phyloP scores from a whole-genome alignment of 2,329 filamentous ascomycete species.

The Clonostachys chloroleuca region DNA sequence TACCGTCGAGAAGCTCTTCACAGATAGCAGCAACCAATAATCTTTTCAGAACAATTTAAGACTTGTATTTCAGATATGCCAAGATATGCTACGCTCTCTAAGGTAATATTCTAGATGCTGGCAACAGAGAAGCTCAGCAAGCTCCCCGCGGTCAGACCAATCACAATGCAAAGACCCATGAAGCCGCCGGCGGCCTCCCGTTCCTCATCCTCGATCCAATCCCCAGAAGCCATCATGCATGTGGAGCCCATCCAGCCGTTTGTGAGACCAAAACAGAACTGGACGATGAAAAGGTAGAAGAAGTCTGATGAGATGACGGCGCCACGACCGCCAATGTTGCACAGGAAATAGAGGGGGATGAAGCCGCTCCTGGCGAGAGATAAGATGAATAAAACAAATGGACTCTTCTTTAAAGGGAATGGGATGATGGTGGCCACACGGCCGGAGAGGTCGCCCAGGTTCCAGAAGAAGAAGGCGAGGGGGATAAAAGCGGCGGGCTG shows the following conservation, averaged over 20 bases:
- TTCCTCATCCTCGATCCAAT: slow-evolving; percentile 79
- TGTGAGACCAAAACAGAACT: slow-evolving; percentile 76
- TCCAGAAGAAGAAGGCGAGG: slow-evolving; percentile 89
- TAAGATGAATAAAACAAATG: slow-evolving; percentile 62
- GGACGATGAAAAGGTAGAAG: slow-evolving; percentile 83
- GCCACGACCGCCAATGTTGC: slow-evolving; percentile 77
- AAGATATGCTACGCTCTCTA: no score
- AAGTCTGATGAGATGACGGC: slow-evolving; percentile 73
- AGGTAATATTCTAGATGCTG: slow-evolving; percentile 14
- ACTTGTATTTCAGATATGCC: no score
- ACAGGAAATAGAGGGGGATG: slow-evolving; percentile 82
- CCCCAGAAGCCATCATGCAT: slow-evolving; percentile 86
- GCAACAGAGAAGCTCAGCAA: slow-evolving; percentile 78
- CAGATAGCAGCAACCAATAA: no score
- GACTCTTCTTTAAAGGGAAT: slow-evolving; percentile 54
- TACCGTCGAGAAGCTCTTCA: no score
- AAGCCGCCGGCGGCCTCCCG: slow-evolving; percentile 87
- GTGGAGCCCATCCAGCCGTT: slow-evolving; percentile 85
- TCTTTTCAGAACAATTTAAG: no score
- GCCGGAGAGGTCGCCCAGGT: slow-evolving; percentile 78
- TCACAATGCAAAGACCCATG: slow-evolving; percentile 88
- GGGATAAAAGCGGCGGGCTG: slow-evolving; percentile 80
- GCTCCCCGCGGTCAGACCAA: slow-evolving; percentile 80
- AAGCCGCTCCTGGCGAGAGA: slow-evolving; percentile 64
- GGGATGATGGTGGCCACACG: slow-evolving; percentile 62